Percentiles rank a stretch among this genome's conserved stretches.
phyloP scores from a whole-genome alignment of 768 basidiomycete genomes.

The Paxillus rubicundulus region DNA sequence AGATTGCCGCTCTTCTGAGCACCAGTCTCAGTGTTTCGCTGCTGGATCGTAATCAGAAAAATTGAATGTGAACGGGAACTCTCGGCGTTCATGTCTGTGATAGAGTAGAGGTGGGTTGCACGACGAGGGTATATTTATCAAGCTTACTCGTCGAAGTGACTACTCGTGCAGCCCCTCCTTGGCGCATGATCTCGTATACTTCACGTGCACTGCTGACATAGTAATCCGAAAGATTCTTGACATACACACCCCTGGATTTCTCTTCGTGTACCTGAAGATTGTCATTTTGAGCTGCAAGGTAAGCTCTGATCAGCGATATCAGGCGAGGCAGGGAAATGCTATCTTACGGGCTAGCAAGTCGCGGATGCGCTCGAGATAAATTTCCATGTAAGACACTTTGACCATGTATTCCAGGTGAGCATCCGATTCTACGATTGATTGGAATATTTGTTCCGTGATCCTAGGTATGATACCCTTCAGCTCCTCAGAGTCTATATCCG shows the following conservation, averaged over 20 bases:
- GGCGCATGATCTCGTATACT: slow-evolving; percentile 99
- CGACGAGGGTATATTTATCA: background rate
- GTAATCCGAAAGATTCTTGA: slow-evolving; percentile 95
- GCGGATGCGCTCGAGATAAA: slow-evolving; percentile 93
- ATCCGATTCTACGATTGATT: slow-evolving; percentile 94
- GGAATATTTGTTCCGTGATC: slow-evolving; percentile 98
- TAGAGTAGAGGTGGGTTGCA: background rate
- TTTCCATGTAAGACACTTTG: slow-evolving; percentile 99
- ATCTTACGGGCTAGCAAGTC: slow-evolving; percentile 90
- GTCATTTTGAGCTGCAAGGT: slow-evolving; percentile 81
- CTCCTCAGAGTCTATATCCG: slow-evolving; percentile 93
- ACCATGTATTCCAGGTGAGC: slow-evolving; percentile 96
- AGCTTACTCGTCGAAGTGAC: slow-evolving; percentile 90
- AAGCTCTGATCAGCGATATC: slow-evolving; percentile 6
- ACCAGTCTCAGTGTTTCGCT: slow-evolving; percentile 93
- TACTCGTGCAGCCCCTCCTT: slow-evolving; percentile 86
- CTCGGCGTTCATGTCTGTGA: slow-evolving; percentile 97
- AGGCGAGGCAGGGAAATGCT: background rate
- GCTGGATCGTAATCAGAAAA: slow-evolving; percentile 96
- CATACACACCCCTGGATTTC: slow-evolving; percentile 95
- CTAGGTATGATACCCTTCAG: slow-evolving; percentile 96
- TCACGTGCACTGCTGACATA: slow-evolving; percentile 95
- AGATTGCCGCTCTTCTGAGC: slow-evolving; percentile 95
- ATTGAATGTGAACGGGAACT: slow-evolving; percentile 99
- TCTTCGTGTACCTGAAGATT: slow-evolving; percentile 99